These are phyloP conservation scores for Lathyrus tuberosus DNA, from an alignment of 306 rosid species.

Conservation along the genomic window DNA sequence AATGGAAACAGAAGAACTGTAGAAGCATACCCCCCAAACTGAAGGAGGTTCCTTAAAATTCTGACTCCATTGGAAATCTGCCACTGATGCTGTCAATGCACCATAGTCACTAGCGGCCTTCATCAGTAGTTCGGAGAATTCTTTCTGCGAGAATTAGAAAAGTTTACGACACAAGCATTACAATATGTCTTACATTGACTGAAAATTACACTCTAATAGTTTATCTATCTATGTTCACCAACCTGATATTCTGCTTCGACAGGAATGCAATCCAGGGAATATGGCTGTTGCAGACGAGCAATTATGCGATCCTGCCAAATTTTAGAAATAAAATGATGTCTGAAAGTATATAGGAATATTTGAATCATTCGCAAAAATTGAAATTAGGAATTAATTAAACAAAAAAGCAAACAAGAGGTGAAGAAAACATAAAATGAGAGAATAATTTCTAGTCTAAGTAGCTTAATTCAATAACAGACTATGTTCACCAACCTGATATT, in stretches of 20 bases:
- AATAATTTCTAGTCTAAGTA: not conserved
- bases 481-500: too few relatives aligned
- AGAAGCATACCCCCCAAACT: conserved; percentile 90
- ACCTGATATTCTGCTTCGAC: conserved; percentile 99
- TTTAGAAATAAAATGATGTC: conserved; percentile 18
- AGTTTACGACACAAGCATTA: conserved; percentile 37
- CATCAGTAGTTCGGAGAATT: conserved; percentile 91
- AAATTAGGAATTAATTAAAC: not conserved
- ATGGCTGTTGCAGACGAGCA: conserved; percentile 97
- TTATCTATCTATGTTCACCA: conserved; percentile 21
- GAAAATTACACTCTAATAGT: conserved; percentile 12
- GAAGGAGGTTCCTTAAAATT: conserved; percentile 95
- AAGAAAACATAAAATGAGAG: conserved; percentile 23
- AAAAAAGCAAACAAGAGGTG: not conserved
- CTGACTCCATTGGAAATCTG: conserved; percentile 98
- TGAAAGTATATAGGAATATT: not conserved
- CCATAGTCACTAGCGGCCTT: conserved; percentile 98
- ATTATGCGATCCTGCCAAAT: conserved; percentile 86
- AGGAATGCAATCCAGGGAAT: conserved; percentile 95
- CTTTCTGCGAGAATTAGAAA: conserved; percentile 70
- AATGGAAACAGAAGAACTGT: conserved; percentile 11
- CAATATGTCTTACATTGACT: conserved; percentile 3
- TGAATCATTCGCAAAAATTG: not conserved
- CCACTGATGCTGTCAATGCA: conserved; percentile 90
- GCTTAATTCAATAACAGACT: not conserved